Evolutionary conservation across 2,329 filamentous ascomycete genomes (phyloP), one percentile per base, ranked within the genome.

Genomic region (Pseudogymnoascus sp.): DNA sequence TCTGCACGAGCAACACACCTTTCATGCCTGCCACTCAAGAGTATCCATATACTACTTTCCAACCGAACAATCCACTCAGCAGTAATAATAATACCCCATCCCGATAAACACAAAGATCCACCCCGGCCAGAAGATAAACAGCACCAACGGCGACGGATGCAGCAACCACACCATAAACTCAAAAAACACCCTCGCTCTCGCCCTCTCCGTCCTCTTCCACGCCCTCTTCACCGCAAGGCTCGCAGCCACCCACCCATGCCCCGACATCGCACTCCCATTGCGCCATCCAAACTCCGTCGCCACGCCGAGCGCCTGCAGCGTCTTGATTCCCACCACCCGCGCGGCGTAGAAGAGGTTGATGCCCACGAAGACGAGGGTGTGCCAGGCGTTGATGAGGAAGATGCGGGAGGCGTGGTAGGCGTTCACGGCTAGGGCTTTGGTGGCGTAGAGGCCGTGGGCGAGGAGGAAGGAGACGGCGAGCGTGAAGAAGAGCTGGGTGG

Each of bases 161-260:
- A 64, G 19, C 19, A 64, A 50, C 63, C 63, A 64, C 4, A 62
- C 63, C 59, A 64, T 62, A 33, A 64, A 64, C 29, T 62, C 63
- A 40, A 62, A 62, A 26, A 64, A 64, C 17, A 56, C 10, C n/a
- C 50, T 42, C 15, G 60, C 59, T 21, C 62, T 62, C 15, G 37
- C 19, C 26, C 44, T 63, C 59, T 63, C 62, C 35, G 46, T 63
- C 10, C 33, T 7, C 10, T 63, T 63, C 62, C 62, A 63, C 26
- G 15, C 37, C 31, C 7, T 7, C 31, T 26, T 60, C 56, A 40
- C 21, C 21, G 13, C 11, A 7, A 1, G 4, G 2, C 31, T 60
- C 21, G 56, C 56, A 60, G 17, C 56, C 56, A 37, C 15, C 56
- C 56, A 60, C 15, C 56, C 56, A 35, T 35, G 33, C 5, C 29